Evolutionary conservation across 192 early-diverging fungal genomes (phyloP).

Genomic region (Mortierella alpina): DNA sequence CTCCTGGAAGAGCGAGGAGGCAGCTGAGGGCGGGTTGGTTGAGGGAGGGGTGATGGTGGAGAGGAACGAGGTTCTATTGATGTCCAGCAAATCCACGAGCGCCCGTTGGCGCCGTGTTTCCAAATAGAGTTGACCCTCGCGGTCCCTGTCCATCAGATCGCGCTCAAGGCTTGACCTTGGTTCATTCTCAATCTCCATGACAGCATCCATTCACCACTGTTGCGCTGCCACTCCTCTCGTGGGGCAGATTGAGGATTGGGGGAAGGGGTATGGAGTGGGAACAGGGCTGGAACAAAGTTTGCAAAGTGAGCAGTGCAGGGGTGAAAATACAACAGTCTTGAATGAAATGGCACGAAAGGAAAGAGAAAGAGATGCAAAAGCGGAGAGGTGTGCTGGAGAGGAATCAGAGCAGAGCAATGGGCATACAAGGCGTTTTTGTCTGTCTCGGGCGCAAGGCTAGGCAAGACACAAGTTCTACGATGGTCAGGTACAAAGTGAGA

Average conservation of each 20-base stretch:
- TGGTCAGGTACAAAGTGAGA: too few species aligned
- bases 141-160: constrained; percentile 47
- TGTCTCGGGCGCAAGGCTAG: too few species aligned
- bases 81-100: constrained; percentile 19
- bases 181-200: constrained; percentile 22
- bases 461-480: too few species aligned
- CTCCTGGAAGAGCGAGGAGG: constrained; percentile 45
- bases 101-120: constrained; percentile 42
- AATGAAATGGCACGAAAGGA: neutral
- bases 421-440: too few species aligned
- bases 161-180: constrained; percentile 48
- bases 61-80: constrained; percentile 51
- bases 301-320: neutral
- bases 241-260: neutral
- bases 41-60: constrained; percentile 54
- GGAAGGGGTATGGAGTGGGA: neutral
- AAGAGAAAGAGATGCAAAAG: neutral
- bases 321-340: neutral
- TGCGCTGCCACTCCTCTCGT: too few species aligned
- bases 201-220: constrained; percentile 11
- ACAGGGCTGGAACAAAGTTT: neutral
- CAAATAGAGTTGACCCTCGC: constrained; percentile 43
- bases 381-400: too few species aligned
- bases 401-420: too few species aligned
- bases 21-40: constrained; percentile 32